These are phyloP conservation scores for Candida ponderosae DNA, from an alignment of 805 yeast species.

Conservation along the genomic window DNA sequence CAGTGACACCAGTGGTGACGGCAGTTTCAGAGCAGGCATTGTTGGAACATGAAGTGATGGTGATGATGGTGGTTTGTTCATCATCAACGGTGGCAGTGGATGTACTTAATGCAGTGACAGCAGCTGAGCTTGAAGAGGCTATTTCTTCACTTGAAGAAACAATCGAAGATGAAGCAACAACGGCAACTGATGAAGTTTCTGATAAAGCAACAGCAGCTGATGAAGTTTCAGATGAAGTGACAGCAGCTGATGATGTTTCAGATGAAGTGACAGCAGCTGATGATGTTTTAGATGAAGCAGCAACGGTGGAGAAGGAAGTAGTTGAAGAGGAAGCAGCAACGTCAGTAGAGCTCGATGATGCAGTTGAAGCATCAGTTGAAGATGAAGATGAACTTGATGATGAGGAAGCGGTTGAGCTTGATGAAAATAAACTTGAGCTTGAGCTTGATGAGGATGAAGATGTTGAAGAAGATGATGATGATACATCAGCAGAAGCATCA, in stretches of 20 bases:
- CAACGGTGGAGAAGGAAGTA: too few species aligned
- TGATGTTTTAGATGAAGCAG: constrained; percentile 2
- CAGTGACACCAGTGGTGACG: constrained; percentile 11
- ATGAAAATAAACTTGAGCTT: neutral
- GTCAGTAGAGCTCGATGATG: constrained; percentile 1
- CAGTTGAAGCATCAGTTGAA: too few species aligned
- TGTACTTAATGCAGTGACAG: neutral
- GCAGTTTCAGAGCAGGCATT: constrained; percentile 8
- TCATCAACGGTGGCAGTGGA: neutral
- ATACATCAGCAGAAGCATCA: neutral
- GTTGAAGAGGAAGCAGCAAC: neutral
- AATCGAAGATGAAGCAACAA: too few species aligned
- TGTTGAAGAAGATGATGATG: neutral
- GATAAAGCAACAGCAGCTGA: neutral
- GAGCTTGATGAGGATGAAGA: neutral
- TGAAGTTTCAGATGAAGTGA: too few species aligned
- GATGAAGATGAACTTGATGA: too few species aligned
- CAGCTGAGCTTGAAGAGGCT: too few species aligned
- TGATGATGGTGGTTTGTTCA: constrained; percentile 9
- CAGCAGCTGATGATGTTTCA: neutral
- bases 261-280: constrained; percentile 5
- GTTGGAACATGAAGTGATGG: constrained; percentile 13
- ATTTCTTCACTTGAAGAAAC: too few species aligned
- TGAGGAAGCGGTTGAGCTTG: neutral
- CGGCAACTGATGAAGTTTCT: too few species aligned